Conservation (phyloP, 2,329 filamentous ascomycete species). For the Colletotrichum cuscutae region DNA sequence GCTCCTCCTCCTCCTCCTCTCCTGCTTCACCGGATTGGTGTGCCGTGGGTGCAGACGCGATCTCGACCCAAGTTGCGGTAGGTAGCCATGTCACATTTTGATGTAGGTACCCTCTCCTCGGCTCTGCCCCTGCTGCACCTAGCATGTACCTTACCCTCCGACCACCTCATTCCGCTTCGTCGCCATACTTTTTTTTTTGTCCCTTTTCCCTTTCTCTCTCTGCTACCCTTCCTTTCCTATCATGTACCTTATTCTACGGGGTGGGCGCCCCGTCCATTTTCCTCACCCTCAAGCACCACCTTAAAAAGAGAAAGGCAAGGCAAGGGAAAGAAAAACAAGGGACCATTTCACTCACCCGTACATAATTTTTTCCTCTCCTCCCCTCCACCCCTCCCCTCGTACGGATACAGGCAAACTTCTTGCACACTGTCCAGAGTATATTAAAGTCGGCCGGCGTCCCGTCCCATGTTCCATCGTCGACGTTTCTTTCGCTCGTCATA, state of each 20-base stretch:
- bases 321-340: constrained; percentile 7
- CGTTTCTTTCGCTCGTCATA: not conserved
- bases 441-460: constrained; percentile 26
- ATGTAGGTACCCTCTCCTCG: constrained; percentile 28
- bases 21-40: constrained; percentile 27
- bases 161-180: constrained; percentile 27
- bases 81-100: constrained; percentile 17
- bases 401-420: not conserved
- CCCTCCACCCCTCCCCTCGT: not conserved
- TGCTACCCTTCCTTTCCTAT: constrained; percentile 10
- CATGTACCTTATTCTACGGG: constrained; percentile 15
- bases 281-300: constrained; percentile 18
- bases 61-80: constrained; percentile 17
- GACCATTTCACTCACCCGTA: constrained; percentile 18
- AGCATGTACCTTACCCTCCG: constrained; percentile 29
- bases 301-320: not conserved
- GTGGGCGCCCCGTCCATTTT: constrained; percentile 14
- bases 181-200: not conserved
- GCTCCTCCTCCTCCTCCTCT: not conserved
- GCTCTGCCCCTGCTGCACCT: constrained; percentile 27
- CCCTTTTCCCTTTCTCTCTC: not conserved
- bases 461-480: constrained; percentile 5
- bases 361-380: not conserved
- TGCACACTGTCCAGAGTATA: constrained; percentile 27
- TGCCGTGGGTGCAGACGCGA: constrained; percentile 24